Evolutionary conservation across 2,329 filamentous ascomycete species (phyloP).

Genomic region (Leptographium procerum): DNA sequence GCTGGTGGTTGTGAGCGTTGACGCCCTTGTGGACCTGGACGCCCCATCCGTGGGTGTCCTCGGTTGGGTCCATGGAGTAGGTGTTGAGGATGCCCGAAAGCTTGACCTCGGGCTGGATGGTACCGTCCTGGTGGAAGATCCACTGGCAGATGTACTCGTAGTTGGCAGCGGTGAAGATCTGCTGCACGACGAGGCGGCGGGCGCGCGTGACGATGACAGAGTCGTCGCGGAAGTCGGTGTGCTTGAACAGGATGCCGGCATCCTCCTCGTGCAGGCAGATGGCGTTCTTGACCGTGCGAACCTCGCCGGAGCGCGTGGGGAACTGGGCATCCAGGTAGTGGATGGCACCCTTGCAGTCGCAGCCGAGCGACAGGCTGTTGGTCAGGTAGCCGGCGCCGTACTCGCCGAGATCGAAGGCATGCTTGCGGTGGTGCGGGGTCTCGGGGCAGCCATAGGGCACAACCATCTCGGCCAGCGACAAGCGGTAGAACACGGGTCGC

Average conservation of each 20-base stretch:
- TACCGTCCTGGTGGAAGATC: constrained; percentile 59
- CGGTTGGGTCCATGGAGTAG: constrained; percentile 66
- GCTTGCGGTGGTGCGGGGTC: constrained; percentile 68
- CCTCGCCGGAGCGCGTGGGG: constrained; percentile 63
- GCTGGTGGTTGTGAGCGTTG: constrained; percentile 93
- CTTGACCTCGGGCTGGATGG: constrained; percentile 83
- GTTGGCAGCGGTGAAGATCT: constrained; percentile 91
- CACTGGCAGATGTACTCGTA: constrained; percentile 58
- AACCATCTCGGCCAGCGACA: constrained; percentile 89
- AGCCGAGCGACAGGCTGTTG: constrained; percentile 64
- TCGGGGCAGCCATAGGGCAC: constrained; percentile 80
- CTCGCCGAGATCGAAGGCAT: constrained; percentile 71
- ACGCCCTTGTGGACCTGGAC: constrained; percentile 85
- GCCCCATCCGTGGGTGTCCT: constrained; percentile 79
- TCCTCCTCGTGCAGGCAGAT: constrained; percentile 96
- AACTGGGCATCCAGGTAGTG: constrained; percentile 86
- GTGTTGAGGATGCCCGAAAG: constrained; percentile 90
- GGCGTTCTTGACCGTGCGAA: constrained; percentile 79
- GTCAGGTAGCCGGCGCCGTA: constrained; percentile 70
- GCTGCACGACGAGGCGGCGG: constrained; percentile 75
- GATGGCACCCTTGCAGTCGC: constrained; percentile 82
- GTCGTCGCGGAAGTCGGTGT: constrained; percentile 86
- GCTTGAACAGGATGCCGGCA: constrained; percentile 83
- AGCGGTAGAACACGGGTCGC: constrained; percentile 74
- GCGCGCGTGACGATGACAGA: constrained; percentile 77